Conservation (phyloP, 345 rosid genomes). For the Gynandropsis gynandra region DNA sequence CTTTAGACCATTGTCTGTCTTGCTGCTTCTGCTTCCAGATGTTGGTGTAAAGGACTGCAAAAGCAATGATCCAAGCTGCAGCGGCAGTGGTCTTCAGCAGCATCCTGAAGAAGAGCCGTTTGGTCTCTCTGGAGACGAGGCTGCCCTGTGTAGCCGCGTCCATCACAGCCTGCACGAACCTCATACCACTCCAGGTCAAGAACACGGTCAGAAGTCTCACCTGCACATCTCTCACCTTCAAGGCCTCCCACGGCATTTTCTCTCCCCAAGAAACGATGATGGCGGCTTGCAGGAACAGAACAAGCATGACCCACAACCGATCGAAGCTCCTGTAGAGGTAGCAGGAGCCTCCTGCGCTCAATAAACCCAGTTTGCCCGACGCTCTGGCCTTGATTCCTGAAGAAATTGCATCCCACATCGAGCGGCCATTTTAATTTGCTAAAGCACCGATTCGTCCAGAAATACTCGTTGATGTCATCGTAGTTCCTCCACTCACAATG, state of each 20-base stretch:
- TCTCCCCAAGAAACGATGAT: constrained; percentile 70
- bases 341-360: constrained; percentile 84
- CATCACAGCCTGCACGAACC: constrained; percentile 75
- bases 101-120: constrained; percentile 67
- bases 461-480: constrained; percentile 61
- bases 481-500: constrained; percentile 78
- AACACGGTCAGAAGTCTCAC: constrained; percentile 67
- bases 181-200: constrained; percentile 79
- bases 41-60: constrained; percentile 51
- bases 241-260: constrained; percentile 47
- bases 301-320: constrained; percentile 64
- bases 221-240: constrained; percentile 36
- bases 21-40: constrained; percentile 68
- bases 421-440: constrained; percentile 65
- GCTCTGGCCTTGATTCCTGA: constrained; percentile 34
- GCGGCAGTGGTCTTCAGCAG: constrained; percentile 62
- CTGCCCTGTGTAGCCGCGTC: constrained; percentile 60
- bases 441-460: constrained; percentile 80
- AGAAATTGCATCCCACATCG: constrained; percentile 40
- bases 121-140: constrained; percentile 73
- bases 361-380: constrained; percentile 86
- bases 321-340: constrained; percentile 78
- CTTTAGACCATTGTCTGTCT: constrained; percentile 43
- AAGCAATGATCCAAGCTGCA: constrained; percentile 56
- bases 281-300: constrained; percentile 65